Conservation (phyloP, 2,329 filamentous ascomycete genomes). For the Paradendryphiella salina region DNA sequence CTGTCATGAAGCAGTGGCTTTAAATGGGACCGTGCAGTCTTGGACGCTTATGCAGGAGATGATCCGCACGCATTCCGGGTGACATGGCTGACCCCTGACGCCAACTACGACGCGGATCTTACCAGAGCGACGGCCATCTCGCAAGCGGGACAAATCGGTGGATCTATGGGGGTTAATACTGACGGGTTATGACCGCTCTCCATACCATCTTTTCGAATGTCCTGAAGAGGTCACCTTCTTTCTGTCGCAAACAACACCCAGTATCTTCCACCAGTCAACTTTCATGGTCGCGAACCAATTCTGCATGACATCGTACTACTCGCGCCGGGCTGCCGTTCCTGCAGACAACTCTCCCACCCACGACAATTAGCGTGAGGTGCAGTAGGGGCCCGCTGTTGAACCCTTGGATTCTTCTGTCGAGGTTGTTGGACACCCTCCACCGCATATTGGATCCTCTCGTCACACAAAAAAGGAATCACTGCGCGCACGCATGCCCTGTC, state of each 20-base stretch:
- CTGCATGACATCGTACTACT: slow-evolving; percentile 11
- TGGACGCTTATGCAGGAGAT: slow-evolving; percentile 7
- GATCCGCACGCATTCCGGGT: slow-evolving; percentile 13
- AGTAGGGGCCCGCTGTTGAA: slow-evolving; percentile 22
- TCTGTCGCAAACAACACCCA: neutral
- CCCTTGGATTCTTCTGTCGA: slow-evolving; percentile 16
- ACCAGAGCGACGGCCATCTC: slow-evolving; percentile 12
- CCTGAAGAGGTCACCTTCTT: neutral
- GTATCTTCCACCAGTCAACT: neutral
- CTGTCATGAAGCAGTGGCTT: slow-evolving; percentile 13
- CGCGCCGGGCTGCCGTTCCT: slow-evolving; percentile 12
- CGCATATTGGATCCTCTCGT: slow-evolving; percentile 13
- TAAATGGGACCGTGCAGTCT: slow-evolving; percentile 1
- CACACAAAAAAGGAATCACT: slow-evolving; percentile 8
- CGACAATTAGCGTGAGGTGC: slow-evolving; percentile 19
- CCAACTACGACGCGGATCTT: slow-evolving; percentile 13
- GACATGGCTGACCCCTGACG: slow-evolving; percentile 15
- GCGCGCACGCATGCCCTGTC: slow-evolving; percentile 15
- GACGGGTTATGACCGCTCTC: slow-evolving; percentile 6
- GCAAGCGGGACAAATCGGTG: slow-evolving; percentile 16
- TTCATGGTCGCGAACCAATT: neutral
- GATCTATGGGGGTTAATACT: slow-evolving; percentile 14
- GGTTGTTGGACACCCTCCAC: slow-evolving; percentile 13
- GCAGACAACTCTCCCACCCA: slow-evolving; percentile 12
- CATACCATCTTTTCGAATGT: slow-evolving; percentile 2